Percentiles rank a stretch among this genome's conserved stretches.
These are phyloP conservation scores for Leccinum solheimii DNA, from an alignment of 1,284 basidiomycete species.

Conservation along the genomic window DNA sequence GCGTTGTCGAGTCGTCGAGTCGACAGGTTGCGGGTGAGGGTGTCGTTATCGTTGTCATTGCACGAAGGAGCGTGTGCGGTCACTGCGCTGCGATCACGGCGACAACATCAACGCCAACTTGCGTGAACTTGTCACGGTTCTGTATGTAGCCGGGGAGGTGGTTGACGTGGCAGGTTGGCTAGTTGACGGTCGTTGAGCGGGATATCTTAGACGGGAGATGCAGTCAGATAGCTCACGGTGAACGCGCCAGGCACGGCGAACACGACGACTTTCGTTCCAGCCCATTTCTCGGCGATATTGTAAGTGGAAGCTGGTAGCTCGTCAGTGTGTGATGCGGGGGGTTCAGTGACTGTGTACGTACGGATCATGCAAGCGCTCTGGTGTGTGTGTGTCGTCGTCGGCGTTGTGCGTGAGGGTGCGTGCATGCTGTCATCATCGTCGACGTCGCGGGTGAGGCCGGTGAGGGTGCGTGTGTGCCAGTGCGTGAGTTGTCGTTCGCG, in stretches of 20 bases:
- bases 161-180: slow-evolving; percentile 74
- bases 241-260: slow-evolving; percentile 80
- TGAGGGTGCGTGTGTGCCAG: too few species aligned
- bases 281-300: slow-evolving; percentile 65
- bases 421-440: too few species aligned
- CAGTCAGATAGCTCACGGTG: slow-evolving; percentile 51
- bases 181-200: not conserved
- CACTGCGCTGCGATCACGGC: slow-evolving; percentile 57
- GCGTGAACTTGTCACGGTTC: slow-evolving; percentile 67
- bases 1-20: too few species aligned
- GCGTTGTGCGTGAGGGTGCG: too few species aligned
- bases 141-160: slow-evolving; percentile 73
- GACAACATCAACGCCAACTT: slow-evolving; percentile 72
- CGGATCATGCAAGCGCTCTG: slow-evolving; percentile 62
- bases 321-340: not conserved
- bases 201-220: not conserved
- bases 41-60: too few species aligned
- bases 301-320: slow-evolving; percentile 46
- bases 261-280: slow-evolving; percentile 82
- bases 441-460: too few species aligned
- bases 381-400: too few species aligned
- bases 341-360: slow-evolving; percentile 38
- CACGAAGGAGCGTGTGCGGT: too few species aligned
- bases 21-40: too few species aligned
- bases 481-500: too few species aligned